Base-by-base conservation (phyloP, 2,329 filamentous ascomycete genomes). In the Coniochaeta pulveracea region DNA sequence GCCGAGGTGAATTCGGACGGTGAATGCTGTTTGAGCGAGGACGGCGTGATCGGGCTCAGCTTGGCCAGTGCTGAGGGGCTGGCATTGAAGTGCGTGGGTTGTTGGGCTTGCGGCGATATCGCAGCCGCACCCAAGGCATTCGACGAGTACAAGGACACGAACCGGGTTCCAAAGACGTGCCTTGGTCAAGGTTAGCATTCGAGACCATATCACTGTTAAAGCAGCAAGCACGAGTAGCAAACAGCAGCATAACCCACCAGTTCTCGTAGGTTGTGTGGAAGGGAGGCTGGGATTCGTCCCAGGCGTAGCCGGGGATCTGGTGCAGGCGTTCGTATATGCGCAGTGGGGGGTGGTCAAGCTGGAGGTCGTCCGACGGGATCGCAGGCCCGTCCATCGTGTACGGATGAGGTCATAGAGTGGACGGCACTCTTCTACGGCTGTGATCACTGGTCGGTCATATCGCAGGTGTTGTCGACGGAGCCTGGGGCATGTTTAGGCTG, bases 181-280 rank as follows among this genome's bases (percentile, higher is more conserved):
- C 72, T 76, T 43, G 14, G 35, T 37, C 33, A 42, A 33, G 32
- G 44, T 43, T 27, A 31, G 28, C 28, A 31, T 6, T 8, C 11
- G 28, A 14, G 18, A 21, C 10, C 10, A 22, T 21, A 19, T 4
- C n/a, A 40, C 37, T 41, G 35, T 12, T 19, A 19, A 26, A 34
- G 12, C n/a, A 19, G 17, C 4, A 19, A 24, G 17, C 12, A 33
- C 19, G 16, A 35, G 18, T 6, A 10, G 21, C 14, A n/a, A 30
- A 34, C 17, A 16, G 23, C 16, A 36, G 34, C 33, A 26, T 29
- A 18, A 47, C 58, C 47, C 61, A 76, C 85, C 88, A 96, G 61
- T 88, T 86, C 54, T 93, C 85, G 57, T 94, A 95, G 47, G 78
- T 85, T 33, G 72, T 71, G 49, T 78, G 75, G 36, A 69, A 61